These are phyloP conservation scores for Dactylellina haptotyla DNA, from an alignment of 2,329 filamentous ascomycete species.

Conservation along the genomic window DNA sequence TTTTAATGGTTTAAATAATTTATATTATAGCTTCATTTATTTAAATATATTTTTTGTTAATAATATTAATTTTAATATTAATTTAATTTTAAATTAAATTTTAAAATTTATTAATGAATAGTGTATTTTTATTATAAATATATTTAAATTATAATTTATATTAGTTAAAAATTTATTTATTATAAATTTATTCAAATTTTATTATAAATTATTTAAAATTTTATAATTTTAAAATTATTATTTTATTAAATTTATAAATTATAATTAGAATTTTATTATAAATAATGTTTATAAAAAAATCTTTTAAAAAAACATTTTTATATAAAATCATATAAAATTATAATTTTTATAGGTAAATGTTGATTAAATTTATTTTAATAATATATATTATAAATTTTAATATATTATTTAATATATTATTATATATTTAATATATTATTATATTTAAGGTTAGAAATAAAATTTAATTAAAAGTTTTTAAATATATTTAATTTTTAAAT, in stretches of 20 bases:
- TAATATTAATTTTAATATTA: conserved; percentile 7
- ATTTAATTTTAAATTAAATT: conserved; percentile 11
- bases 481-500: conserved; percentile 14
- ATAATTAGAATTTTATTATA: conserved; percentile 8
- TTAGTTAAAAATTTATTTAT: neutral
- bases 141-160: neutral
- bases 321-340: neutral
- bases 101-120: conserved; percentile 10
- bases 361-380: conserved; percentile 14
- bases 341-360: conserved; percentile 5
- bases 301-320: neutral
- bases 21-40: conserved; percentile 5
- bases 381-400: conserved; percentile 16
- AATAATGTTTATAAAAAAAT: neutral
- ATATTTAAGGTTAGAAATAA: conserved; percentile 15
- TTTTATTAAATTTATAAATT: conserved; percentile 1
- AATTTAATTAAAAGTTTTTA: conserved; percentile 6
- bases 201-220: neutral
- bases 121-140: conserved; percentile 8
- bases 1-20: conserved; percentile 10
- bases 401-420: conserved; percentile 19
- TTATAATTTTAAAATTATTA: conserved; percentile 5
- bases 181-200: conserved; percentile 2
- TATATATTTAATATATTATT: conserved; percentile 21
- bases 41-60: neutral